Evolutionary conservation across 179 eudicot genomes (phyloP).

Genomic region (Nepenthes alata): DNA sequence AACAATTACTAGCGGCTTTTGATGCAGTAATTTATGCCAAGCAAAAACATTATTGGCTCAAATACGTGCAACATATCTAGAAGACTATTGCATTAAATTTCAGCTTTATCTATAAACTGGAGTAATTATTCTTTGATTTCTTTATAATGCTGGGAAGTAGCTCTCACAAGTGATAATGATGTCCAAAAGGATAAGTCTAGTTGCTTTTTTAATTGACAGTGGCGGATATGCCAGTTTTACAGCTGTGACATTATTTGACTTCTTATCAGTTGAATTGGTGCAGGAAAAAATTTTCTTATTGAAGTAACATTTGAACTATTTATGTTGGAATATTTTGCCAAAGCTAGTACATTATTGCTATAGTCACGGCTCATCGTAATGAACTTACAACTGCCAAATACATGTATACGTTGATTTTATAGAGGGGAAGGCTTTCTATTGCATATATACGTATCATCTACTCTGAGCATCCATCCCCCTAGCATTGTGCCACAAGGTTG

Average conservation of each 20-base stretch:
- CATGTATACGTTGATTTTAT: slow-evolving; percentile 30
- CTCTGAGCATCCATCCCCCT: no score
- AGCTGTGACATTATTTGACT: background rate
- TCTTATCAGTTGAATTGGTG: slow-evolving; percentile 51
- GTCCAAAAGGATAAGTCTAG: no score
- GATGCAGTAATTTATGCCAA: slow-evolving; percentile 30
- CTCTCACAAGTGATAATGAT: no score
- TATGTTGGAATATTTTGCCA: slow-evolving; percentile 79
- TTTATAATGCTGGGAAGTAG: no score
- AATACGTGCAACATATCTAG: no score
- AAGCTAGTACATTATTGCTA: slow-evolving; percentile 61
- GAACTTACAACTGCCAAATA: slow-evolving; percentile 95
- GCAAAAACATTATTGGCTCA: background rate
- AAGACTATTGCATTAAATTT: no score
- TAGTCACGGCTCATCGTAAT: slow-evolving; percentile 93
- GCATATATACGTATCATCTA: no score
- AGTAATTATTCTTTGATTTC: no score
- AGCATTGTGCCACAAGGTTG: no score
- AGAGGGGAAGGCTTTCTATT: background rate
- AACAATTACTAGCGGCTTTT: slow-evolving; percentile 69
- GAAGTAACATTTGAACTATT: slow-evolving; percentile 99
- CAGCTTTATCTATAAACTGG: no score
- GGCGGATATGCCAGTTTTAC: no score
- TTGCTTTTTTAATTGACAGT: no score
- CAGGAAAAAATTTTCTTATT: slow-evolving; percentile 94